Base-by-base conservation (phyloP, 2,329 filamentous ascomycete species). In the Diaporthe destruens region DNA sequence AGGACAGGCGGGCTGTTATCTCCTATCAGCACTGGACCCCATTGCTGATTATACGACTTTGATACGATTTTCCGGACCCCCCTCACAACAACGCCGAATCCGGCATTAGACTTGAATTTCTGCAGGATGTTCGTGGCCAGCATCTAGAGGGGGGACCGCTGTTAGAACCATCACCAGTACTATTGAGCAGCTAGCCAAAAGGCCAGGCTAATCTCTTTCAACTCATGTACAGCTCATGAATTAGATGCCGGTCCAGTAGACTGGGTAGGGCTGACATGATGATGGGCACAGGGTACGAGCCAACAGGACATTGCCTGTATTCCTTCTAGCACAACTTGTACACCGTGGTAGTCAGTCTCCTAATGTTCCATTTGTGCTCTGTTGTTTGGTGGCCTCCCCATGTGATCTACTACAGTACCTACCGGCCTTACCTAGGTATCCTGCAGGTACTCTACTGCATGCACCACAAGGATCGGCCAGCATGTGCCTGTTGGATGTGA, bases 1-100 rank as follows among this genome's bases (percentile, higher is more conserved):
- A 53, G 12, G 61, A n/a, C 42, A n/a, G 32, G 44, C 29, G 61
- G 61, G 44, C 9, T 66, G 61, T 54, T 70, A 61, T 70, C 55
- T 70, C 55, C 47, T 61, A 70, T 61, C 68, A 44, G 16, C 36
- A 51, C n/a, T 29, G 25, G 44, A 65, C 44, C n/a, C 61, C 61
- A 65, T 65, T 51, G 44, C 61, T 65, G 47, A 14, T 20, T 65
- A 39, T 65, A 65, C 61, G 61, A 36, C 44, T 36, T 29, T 20
- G 34, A 65, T 36, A 44, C 61, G 20, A 65, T 51, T 51, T 55
- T 51, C 61, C 29, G 44, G 29, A 3, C n/a, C 12, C 32, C 32
- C 61, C 20, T 36, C 42, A 1, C n/a, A 36, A 18, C 44, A 51
- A 29, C 44, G 53, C 47, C 61, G 47, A 66, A 66, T 66, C 32